Base-by-base conservation (phyloP, 768 basidiomycete genomes). In the Fomitopsis serialis region DNA sequence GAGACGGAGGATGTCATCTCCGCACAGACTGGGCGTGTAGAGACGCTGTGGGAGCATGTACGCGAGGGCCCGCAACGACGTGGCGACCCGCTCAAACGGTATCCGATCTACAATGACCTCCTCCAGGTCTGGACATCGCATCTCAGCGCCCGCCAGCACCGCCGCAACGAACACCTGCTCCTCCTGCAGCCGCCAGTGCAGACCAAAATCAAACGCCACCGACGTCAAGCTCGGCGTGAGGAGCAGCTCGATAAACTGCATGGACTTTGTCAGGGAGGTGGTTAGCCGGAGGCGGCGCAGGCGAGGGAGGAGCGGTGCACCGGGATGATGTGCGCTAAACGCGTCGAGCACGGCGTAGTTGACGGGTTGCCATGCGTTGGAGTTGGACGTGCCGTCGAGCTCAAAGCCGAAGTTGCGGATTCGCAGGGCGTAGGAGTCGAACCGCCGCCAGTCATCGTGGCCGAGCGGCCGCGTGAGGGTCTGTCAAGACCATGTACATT, bases 341-440 rank as follows among this genome's bases (percentile, higher is more conserved):
- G 37, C 37, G 37, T 40, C 37, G 37, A 40, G 37, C 37, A 40
- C 37, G 19, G 37, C 37, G 37, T 8, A 17, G 19, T 40, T 40
- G 37, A 40, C 37, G 15, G 37, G 37, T 4, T 40, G 37, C 37
- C 15, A 17, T 15, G 37, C 19, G 37, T 40, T 6, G 8, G n/a
- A n/a, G n/a, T 15, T 15, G 19, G 8, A 6, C 13, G 37, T 40
- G 37, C 6, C 6, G 37, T 17, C 37, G 15, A 49, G 45, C 49
- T 56, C 54, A 42, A 40, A 55, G 12, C 54, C 54, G 8, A 55
- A 27, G 19, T 55, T 50, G 13, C 50, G 46, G 40, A 55, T 52
- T 21, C 36, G 45, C 17, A 35, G 34, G 11, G 54, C 48, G 19
- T 55, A 55, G 49, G 37, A 45, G 49, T 51, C 37, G 23, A 54